phyloP scores from a whole-genome alignment of 169 alveolate species.

The Plasmodium yoelii region DNA sequence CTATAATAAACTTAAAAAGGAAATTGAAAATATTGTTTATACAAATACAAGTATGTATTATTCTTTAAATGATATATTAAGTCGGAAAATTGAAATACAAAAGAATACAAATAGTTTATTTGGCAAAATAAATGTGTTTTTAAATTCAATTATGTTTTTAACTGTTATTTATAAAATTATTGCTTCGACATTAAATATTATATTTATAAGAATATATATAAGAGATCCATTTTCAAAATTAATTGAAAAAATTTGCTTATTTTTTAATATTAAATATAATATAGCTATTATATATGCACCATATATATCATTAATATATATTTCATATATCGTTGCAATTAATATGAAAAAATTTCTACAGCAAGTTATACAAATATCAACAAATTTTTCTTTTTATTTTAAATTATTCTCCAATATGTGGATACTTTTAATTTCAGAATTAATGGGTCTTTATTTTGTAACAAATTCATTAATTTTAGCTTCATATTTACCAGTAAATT shows the following conservation, averaged over 20 bases:
- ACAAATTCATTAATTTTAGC: constrained; percentile 59
- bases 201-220: constrained; percentile 60
- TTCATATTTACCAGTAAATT: constrained; percentile 71
- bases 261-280: constrained; percentile 64
- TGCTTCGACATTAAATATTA: constrained; percentile 48
- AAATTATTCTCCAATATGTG: constrained; percentile 68
- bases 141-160: constrained; percentile 70
- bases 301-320: constrained; percentile 56
- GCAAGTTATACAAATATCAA: constrained; percentile 62
- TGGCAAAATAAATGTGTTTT: constrained; percentile 43
- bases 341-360: constrained; percentile 73
- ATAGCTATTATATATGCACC: constrained; percentile 71
- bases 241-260: constrained; percentile 56
- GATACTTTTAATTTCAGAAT: constrained; percentile 60
- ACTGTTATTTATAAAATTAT: constrained; percentile 63
- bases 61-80: constrained; percentile 55
- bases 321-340: constrained; percentile 65
- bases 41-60: constrained; percentile 74
- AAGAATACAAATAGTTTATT: constrained; percentile 51
- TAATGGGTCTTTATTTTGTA: constrained; percentile 70
- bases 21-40: constrained; percentile 67
- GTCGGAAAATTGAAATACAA: constrained; percentile 71
- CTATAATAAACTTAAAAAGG: constrained; percentile 64
- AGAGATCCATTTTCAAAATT: constrained; percentile 72
- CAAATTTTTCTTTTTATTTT: constrained; percentile 60